Conservation (phyloP, 352 stramenopile genomes). For the Globisporangium emineosum region DNA sequence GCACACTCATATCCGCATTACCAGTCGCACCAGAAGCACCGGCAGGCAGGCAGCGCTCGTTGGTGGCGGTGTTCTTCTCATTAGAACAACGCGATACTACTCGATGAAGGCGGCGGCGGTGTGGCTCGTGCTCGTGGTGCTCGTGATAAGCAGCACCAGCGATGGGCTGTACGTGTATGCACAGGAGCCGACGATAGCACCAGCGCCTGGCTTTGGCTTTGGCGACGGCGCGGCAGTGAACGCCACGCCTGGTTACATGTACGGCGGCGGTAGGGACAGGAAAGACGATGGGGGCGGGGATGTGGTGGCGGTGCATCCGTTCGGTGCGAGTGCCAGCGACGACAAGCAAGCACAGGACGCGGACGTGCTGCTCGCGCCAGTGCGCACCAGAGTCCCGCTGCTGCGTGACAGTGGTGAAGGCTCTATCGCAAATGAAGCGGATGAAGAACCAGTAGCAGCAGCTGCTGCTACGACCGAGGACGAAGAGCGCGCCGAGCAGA, state of each 20-base stretch:
- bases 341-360: background rate
- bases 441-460: background rate
- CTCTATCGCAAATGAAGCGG: background rate
- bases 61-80: too few relatives aligned
- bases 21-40: background rate
- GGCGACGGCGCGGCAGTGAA: background rate
- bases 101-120: background rate
- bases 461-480: background rate
- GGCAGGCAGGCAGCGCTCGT: background rate
- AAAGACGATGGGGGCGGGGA: background rate
- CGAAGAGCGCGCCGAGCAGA: conserved; percentile 11
- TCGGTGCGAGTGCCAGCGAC: background rate
- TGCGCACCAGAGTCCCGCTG: background rate
- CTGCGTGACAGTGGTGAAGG: background rate
- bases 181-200: background rate
- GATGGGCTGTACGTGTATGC: background rate
- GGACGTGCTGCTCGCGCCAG: background rate
- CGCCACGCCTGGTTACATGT: background rate
- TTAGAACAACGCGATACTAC: background rate
- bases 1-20: background rate
- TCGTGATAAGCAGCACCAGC: background rate
- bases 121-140: background rate
- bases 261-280: background rate
- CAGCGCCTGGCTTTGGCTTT: background rate
- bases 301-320: conserved; percentile 5